Evolutionary conservation across 768 basidiomycete species (phyloP), one percentile per base, ranked within the genome.

Genomic region (Xerocomellus chrysenteron): DNA sequence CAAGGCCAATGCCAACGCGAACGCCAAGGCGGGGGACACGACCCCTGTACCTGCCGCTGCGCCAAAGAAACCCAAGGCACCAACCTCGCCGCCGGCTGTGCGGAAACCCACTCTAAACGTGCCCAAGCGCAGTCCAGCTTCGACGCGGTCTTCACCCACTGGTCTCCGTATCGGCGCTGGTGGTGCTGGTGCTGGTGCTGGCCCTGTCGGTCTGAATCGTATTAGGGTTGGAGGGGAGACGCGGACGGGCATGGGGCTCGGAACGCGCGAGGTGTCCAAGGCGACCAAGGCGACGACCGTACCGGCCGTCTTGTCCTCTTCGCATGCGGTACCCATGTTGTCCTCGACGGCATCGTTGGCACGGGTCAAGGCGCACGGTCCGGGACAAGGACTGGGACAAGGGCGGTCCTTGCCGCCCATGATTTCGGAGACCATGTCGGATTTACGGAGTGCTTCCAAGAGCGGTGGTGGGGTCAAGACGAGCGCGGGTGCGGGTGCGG

Each of bases 261-360:
- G 55, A 2, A 52, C 46, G 35, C 64, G 57, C 39, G 64, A 56
- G 17, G 53, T 50, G 50, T 46, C 75, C 36, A 73, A 73, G 49
- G 73, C 80, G 39, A 74, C 78, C 60, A 88, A 90, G 65, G 81
- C 84, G n/a, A 68, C 82, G 19, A 86, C 84, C 13, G 85, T 86
- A 2, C 87, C 87, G 19, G 87, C 87, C 0, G 67, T 84, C 21
- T 60, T 92, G 6, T 88, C 87, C 0, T 86, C 87, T 0, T 90
- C 88, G 0, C 82, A 85, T 58, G 90, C 90, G 13, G 79, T 77
- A 4, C 90, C 90, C 1, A 85, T 81, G 64, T 72, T 92, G 3
- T 89, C 88, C 4, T 84, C 86, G 1, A 90, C 88, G 2, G 90
- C 88, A 5, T 90, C 89, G 4, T 79, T 92, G 21, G 88, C 85